Conservation (phyloP, 768 basidiomycete species). For the Boletus tylopilopsis region DNA sequence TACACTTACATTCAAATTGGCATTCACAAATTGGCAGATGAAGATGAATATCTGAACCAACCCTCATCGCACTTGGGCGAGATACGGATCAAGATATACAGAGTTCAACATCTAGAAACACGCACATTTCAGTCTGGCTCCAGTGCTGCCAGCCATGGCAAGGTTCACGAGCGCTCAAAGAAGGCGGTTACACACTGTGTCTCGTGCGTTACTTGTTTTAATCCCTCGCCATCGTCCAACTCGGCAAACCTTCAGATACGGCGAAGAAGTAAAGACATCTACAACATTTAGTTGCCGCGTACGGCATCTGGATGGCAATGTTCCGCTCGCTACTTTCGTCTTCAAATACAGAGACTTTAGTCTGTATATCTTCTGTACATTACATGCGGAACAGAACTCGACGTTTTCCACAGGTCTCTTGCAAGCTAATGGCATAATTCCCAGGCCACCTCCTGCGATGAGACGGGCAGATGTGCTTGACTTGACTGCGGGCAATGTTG, state of each 20-base stretch:
- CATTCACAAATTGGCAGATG: conserved; percentile 20
- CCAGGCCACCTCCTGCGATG: conserved; percentile 6
- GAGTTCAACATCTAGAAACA: not conserved
- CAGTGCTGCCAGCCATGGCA: conserved; percentile 4
- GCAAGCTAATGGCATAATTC: conserved; percentile 26
- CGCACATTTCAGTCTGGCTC: rapidly evolving
- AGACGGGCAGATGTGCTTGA: conserved; percentile 20
- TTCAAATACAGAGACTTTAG: conserved; percentile 30
- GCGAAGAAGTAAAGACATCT: conserved; percentile 10
- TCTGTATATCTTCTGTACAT: conserved; percentile 9
- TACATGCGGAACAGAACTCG: not conserved
- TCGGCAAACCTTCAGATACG: conserved; percentile 17
- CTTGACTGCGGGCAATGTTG: conserved; percentile 8
- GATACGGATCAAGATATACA: conserved; percentile 14
- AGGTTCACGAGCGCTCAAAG: conserved; percentile 30
- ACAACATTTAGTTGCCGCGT: not conserved
- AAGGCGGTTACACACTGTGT: conserved; percentile 30
- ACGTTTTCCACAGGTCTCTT: conserved; percentile 19
- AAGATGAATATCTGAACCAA: conserved; percentile 21
- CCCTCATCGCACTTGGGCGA: conserved; percentile 19
- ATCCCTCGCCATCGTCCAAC: not conserved
- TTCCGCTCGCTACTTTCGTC: conserved; percentile 24
- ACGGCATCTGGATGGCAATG: conserved; percentile 10
- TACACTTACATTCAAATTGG: no score
- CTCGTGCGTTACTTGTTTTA: conserved; percentile 15